Conservation (phyloP, 768 basidiomycete genomes). For the Trametes punicea region DNA sequence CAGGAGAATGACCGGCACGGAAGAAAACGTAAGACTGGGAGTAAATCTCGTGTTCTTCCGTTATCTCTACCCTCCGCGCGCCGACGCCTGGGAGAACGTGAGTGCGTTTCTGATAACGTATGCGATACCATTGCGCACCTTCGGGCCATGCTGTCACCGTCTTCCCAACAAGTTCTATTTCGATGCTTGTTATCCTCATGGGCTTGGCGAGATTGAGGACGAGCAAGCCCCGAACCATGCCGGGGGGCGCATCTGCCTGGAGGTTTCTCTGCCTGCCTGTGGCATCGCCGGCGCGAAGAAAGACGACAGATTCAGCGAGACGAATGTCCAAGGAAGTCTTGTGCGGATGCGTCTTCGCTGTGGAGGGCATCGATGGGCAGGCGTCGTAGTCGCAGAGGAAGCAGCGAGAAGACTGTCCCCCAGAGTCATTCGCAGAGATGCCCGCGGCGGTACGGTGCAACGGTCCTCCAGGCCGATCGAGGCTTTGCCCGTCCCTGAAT, state of each 20-base stretch:
- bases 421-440: no score
- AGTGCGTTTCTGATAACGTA: not conserved
- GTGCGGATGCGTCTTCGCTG: conserved; percentile 28
- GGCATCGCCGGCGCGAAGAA: conserved; percentile 42
- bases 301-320: conserved; percentile 56
- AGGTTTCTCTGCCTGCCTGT: conserved; percentile 30
- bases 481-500: not conserved
- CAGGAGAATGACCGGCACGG: conserved; percentile 46
- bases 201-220: conserved; percentile 68
- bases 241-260: conserved; percentile 41
- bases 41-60: conserved; percentile 74
- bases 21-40: conserved; percentile 73
- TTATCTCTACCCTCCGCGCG: conserved; percentile 67
- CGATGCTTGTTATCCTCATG: conserved; percentile 82
- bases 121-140: conserved; percentile 46
- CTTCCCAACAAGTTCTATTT: conserved; percentile 72
- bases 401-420: no score
- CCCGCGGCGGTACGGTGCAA: not conserved
- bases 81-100: conserved; percentile 49
- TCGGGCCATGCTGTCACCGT: conserved; percentile 79
- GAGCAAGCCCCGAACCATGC: conserved; percentile 63
- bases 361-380: conserved; percentile 10
- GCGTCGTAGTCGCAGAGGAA: conserved; percentile 1
- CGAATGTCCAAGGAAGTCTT: conserved; percentile 40
- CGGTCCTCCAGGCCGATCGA: conserved; percentile 16